These are phyloP conservation scores for Scleroderma citrinum DNA, from an alignment of 768 basidiomycete species.

Conservation along the genomic window DNA sequence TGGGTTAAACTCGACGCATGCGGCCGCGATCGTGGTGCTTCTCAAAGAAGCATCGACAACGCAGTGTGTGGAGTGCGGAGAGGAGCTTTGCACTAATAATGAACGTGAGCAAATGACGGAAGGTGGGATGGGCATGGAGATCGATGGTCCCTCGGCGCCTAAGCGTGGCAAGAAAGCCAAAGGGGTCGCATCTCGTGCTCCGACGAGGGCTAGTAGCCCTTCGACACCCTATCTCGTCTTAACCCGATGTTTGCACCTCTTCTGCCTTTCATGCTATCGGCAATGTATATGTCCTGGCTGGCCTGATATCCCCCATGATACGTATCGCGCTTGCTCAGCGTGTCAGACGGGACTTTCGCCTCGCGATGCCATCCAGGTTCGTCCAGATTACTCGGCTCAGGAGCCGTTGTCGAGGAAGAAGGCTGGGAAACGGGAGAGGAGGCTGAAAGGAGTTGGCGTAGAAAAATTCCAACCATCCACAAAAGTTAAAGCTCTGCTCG, in stretches of 20 bases:
- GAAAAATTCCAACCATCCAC: constrained; percentile 75
- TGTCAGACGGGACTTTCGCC: constrained; percentile 68
- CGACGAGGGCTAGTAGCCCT: constrained; percentile 74
- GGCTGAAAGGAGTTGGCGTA: constrained; percentile 44
- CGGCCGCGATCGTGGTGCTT: constrained; percentile 78
- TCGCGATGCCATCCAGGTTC: constrained; percentile 79
- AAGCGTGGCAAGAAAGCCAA: constrained; percentile 55
- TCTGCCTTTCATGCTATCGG: constrained; percentile 83
- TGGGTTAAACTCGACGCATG: constrained; percentile 71
- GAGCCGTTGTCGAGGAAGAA: constrained; percentile 53
- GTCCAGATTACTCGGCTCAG: constrained; percentile 45
- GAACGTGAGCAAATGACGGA: constrained; percentile 38
- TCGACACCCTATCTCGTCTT: constrained; percentile 59
- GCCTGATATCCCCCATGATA: constrained; percentile 60
- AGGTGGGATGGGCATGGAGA: constrained; percentile 40
- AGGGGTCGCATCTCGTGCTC: constrained; percentile 50
- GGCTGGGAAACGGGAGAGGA: constrained; percentile 58
- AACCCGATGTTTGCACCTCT: constrained; percentile 92
- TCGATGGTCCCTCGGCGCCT: constrained; percentile 42
- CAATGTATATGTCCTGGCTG: constrained; percentile 72
- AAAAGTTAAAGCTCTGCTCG: constrained; percentile 79
- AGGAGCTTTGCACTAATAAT: constrained; percentile 55
- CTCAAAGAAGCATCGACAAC: constrained; percentile 82
- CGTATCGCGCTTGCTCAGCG: constrained; percentile 62
- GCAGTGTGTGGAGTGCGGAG: constrained; percentile 84